A percentile compares a stretch with the other conserved stretches of the same genome.
Evolutionary conservation across 2,329 filamentous ascomycete genomes (phyloP).

Genomic region (Fusarium neocosmosporiellum): DNA sequence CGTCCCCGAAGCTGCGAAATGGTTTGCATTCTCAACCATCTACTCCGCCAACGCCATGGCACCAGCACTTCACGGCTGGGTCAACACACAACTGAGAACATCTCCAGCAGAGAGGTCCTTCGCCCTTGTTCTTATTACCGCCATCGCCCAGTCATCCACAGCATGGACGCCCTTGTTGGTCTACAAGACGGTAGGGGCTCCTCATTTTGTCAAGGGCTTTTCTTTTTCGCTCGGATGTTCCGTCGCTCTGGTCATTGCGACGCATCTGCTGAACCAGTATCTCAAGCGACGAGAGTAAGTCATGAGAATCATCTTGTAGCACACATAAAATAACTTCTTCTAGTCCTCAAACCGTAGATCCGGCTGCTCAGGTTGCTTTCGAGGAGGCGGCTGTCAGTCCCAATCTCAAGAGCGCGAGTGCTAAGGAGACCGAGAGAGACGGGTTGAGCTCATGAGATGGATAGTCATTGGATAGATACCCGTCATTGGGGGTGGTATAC

Average conservation of each 20-base stretch:
- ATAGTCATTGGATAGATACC: neutral
- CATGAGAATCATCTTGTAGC: neutral
- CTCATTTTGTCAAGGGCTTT: neutral
- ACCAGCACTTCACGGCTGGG: neutral
- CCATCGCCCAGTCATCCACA: neutral
- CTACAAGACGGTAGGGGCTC: neutral
- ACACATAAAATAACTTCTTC: neutral
- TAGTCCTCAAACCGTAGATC: neutral
- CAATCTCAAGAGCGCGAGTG: neutral
- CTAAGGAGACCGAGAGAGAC: neutral
- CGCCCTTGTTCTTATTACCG: neutral
- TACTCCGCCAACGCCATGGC: neutral
- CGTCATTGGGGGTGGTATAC: fast-evolving
- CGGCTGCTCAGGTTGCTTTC: neutral
- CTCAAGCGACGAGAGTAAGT: neutral
- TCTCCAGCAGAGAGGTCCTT: neutral
- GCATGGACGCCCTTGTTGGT: neutral
- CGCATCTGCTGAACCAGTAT: neutral
- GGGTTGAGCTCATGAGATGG: neutral
- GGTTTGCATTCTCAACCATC: neutral
- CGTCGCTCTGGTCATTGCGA: neutral
- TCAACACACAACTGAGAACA: neutral
- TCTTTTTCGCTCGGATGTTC: neutral
- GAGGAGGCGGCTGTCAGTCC: neutral
- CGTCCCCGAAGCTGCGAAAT: neutral